A percentile compares a stretch with the other conserved stretches of the same genome.
phyloP scores from a whole-genome alignment of 345 rosid genomes.

The Gossypium thurberi region DNA sequence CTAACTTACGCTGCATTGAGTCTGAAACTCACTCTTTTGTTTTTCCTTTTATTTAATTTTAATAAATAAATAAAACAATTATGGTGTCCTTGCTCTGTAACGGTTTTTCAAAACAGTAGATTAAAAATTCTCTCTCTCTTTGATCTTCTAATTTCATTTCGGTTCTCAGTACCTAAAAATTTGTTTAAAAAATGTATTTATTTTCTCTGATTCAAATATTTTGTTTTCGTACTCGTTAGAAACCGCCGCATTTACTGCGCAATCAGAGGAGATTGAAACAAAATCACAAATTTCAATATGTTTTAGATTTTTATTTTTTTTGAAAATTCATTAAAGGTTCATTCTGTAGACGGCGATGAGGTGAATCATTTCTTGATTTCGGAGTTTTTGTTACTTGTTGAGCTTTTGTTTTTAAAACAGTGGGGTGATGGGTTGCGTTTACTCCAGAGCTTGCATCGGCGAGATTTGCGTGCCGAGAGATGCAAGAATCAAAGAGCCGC shows the following conservation, averaged over 20 bases:
- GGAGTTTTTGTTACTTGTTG: not conserved
- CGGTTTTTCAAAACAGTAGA: constrained; percentile 14
- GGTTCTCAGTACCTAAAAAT: not conserved
- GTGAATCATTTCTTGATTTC: constrained; percentile 19
- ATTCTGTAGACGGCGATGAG: not conserved
- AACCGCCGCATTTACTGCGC: constrained; percentile 12
- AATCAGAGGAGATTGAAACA: not conserved
- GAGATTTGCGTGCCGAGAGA: constrained; percentile 79
- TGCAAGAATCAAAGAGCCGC: constrained; percentile 34
- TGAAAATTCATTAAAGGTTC: constrained; percentile 1
- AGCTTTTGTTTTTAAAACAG: constrained; percentile 5
- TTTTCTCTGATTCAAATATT: not conserved
- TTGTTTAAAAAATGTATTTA: not conserved
- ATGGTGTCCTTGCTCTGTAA: no score
- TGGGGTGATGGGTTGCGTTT: constrained; percentile 80
- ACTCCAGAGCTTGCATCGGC: constrained; percentile 92
- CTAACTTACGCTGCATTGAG: not conserved
- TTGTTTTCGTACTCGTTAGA: not conserved
- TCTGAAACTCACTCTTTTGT: not conserved
- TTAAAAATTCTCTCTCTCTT: not conserved
- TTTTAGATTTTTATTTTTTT: not conserved
- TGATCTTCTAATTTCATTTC: not conserved
- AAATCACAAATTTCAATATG: constrained; percentile 5
- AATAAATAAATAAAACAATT: not conserved
- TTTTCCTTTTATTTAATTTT: not conserved